Evolutionary conservation across 306 rosid genomes (phyloP).

Genomic region (Corylus heterophylla): DNA sequence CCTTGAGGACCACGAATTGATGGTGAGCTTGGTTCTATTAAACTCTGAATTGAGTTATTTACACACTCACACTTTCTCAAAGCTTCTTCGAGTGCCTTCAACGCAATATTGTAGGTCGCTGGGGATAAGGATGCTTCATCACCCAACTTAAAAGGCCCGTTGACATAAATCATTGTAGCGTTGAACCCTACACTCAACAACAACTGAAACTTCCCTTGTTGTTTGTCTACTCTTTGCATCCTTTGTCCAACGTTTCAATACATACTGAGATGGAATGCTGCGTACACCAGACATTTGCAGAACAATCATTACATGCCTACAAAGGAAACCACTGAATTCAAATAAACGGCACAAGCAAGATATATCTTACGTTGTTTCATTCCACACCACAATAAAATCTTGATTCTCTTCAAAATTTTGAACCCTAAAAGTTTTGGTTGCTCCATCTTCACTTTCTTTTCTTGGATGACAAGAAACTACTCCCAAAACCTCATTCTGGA

Average conservation of each 20-base stretch:
- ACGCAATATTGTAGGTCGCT: slow-evolving; percentile 44
- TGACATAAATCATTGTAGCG: slow-evolving; percentile 40
- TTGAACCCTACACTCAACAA: slow-evolving; percentile 26
- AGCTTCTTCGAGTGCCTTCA: slow-evolving; percentile 45
- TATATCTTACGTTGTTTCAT: slow-evolving; percentile 42
- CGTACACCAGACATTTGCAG: slow-evolving; percentile 50
- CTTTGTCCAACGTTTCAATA: slow-evolving; percentile 50
- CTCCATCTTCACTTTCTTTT: slow-evolving; percentile 38
- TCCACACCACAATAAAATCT: slow-evolving; percentile 42
- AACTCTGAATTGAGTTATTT: slow-evolving; percentile 26
- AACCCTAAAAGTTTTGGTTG: slow-evolving; percentile 31
- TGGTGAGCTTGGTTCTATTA: slow-evolving; percentile 26
- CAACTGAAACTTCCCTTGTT: slow-evolving; percentile 15
- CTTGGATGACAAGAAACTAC: slow-evolving; percentile 58
- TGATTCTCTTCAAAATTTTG: slow-evolving; percentile 47
- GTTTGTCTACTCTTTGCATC: slow-evolving; percentile 39
- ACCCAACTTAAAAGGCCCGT: slow-evolving; percentile 41
- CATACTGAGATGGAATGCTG: slow-evolving; percentile 45
- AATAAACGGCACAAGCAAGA: slow-evolving; percentile 48
- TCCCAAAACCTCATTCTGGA: slow-evolving; percentile 57
- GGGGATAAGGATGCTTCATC: slow-evolving; percentile 55
- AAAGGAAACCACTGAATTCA: slow-evolving; percentile 49
- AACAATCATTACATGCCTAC: slow-evolving; percentile 51
- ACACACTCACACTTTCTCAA: slow-evolving; percentile 41
- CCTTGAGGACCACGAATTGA: slow-evolving; percentile 26